Conservation (phyloP, 2,329 filamentous ascomycete genomes). For the Neocatenulostroma microsporum region DNA sequence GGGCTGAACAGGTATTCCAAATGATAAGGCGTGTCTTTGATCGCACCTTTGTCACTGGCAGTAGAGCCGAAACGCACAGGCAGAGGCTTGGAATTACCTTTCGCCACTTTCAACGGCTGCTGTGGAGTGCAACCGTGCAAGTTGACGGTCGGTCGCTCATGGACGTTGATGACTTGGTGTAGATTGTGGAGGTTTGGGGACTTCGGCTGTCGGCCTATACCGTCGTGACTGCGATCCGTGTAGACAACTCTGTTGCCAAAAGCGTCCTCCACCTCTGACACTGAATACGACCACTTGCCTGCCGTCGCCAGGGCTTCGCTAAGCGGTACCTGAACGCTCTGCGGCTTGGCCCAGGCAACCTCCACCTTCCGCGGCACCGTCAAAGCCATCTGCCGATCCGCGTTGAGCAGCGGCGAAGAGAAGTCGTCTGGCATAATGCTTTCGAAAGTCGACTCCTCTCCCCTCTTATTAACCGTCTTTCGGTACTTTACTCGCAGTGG, state of each 20-base stretch:
- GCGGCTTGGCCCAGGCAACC: conserved; percentile 70
- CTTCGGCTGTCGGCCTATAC: too few relatives aligned
- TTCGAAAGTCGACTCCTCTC: conserved; percentile 82
- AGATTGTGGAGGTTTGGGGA: too few relatives aligned
- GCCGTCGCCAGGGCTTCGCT: conserved; percentile 79
- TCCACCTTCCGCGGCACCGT: conserved; percentile 55
- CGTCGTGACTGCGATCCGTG: conserved; percentile 58
- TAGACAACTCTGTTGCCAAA: conserved; percentile 83
- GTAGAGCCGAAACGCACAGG: conserved; percentile 64
- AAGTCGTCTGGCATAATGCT: conserved; percentile 87
- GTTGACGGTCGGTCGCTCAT: conserved; percentile 70
- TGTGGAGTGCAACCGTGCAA: conserved; percentile 71
- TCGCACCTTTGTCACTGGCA: conserved; percentile 48
- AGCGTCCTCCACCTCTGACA: conserved; percentile 87
- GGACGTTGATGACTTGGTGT: conserved; percentile 72
- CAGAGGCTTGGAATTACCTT: conserved; percentile 58
- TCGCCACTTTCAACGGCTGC: conserved; percentile 74
- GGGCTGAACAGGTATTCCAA: conserved; percentile 78
- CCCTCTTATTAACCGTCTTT: conserved; percentile 72
- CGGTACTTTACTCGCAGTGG: conserved; percentile 91
- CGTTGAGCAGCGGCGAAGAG: conserved; percentile 62
- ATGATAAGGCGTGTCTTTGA: conserved; percentile 59
- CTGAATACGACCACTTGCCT: conserved; percentile 79
- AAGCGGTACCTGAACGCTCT: conserved; percentile 68
- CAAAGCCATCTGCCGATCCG: conserved; percentile 45